Evolutionary conservation across 331 rosid genomes (phyloP).

Genomic region (Rhamnella rubrinervis): DNA sequence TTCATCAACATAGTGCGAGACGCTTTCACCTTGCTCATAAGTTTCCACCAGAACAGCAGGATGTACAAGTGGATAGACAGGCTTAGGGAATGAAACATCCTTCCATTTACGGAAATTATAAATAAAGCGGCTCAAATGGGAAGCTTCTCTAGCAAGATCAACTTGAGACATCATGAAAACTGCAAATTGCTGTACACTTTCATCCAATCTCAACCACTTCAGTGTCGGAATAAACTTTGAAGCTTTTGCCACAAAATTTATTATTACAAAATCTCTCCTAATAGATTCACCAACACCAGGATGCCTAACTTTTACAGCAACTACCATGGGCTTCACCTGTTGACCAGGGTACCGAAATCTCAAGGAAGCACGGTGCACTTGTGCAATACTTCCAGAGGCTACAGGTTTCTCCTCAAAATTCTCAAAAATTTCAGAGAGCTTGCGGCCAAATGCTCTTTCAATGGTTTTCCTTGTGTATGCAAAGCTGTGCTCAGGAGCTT

Average conservation of each 20-base stretch:
- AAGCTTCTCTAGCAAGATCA: constrained; percentile 99
- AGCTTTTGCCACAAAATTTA: constrained; percentile 67
- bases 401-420: constrained; percentile 90
- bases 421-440: constrained; percentile 81
- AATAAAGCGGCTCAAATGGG: constrained; percentile 93
- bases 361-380: constrained; percentile 89
- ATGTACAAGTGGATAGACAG: constrained; percentile 96
- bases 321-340: constrained; percentile 61
- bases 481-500: constrained; percentile 97
- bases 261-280: constrained; percentile 89
- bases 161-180: constrained; percentile 99
- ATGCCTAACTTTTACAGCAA: constrained; percentile 96
- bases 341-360: constrained; percentile 90
- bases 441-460: constrained; percentile 88
- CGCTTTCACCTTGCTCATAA: constrained; percentile 92
- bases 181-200: constrained; percentile 98
- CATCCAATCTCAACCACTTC: constrained; percentile 94
- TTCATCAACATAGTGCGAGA: constrained; percentile 75
- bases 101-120: constrained; percentile 91
- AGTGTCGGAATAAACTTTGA: constrained; percentile 79
- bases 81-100: constrained; percentile 99
- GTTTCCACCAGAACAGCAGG: constrained; percentile 99
- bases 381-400: constrained; percentile 99
- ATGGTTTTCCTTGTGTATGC: constrained; percentile 81
- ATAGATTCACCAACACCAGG: constrained; percentile 98